A percentile compares a stretch with the other conserved stretches of the same genome.
Conservation (phyloP, 345 rosid species). For the Balakata baccata region DNA sequence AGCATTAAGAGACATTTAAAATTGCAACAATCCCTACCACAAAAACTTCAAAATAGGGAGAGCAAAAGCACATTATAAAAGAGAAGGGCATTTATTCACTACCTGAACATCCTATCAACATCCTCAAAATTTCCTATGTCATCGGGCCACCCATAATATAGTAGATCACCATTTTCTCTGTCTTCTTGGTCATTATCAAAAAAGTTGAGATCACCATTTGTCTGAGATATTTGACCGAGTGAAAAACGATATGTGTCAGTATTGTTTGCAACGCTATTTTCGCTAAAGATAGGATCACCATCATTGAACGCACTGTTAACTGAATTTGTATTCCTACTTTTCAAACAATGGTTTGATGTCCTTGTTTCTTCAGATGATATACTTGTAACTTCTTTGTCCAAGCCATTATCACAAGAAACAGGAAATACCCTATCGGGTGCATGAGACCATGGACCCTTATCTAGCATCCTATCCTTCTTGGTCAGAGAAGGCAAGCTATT, state of each 20-base stretch:
- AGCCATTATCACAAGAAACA: conserved; percentile 33
- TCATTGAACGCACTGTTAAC: conserved; percentile 38
- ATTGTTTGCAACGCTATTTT: conserved; percentile 35
- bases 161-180: conserved; percentile 57
- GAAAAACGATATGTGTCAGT: conserved; percentile 44
- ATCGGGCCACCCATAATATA: conserved; percentile 72
- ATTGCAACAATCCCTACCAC: neutral
- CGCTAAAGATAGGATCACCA: conserved; percentile 41
- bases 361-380: conserved; percentile 41
- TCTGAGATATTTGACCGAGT: conserved; percentile 44
- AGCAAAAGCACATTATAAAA: neutral
- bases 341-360: conserved; percentile 41
- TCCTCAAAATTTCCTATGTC: conserved; percentile 84
- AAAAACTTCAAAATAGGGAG: neutral
- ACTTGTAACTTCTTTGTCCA: conserved; percentile 41
- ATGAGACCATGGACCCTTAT: conserved; percentile 49
- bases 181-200: conserved; percentile 50
- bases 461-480: conserved; percentile 51
- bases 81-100: conserved; percentile 7
- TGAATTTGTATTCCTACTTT: conserved; percentile 29
- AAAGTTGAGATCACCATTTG: conserved; percentile 55
- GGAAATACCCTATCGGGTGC: conserved; percentile 40
- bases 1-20: neutral
- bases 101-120: conserved; percentile 91
- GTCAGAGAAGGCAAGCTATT: conserved; percentile 19